phyloP scores from a whole-genome alignment of 305 asterid genomes.

The Solanum chacoense region DNA sequence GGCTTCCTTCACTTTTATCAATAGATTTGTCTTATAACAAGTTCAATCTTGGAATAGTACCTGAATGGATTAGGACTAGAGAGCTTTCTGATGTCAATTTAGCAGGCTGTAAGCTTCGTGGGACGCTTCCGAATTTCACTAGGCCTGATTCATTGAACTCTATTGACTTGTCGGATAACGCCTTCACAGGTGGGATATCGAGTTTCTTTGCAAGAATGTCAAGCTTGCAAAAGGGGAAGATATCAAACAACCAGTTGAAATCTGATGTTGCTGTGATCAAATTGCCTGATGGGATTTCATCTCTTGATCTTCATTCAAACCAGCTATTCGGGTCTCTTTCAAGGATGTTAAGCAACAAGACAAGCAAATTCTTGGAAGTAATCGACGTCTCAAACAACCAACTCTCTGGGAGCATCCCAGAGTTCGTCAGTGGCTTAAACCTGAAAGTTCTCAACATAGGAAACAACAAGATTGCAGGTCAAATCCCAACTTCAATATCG shows the following conservation, averaged over 20 bases:
- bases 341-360: constrained; percentile 28
- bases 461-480: constrained; percentile 64
- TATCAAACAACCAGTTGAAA: constrained; percentile 51
- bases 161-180: constrained; percentile 71
- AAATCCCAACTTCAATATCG: constrained; percentile 60
- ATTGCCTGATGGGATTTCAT: constrained; percentile 50
- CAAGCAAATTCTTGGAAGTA: constrained; percentile 49
- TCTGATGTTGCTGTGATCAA: constrained; percentile 48
- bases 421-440: constrained; percentile 24
- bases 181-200: constrained; percentile 49
- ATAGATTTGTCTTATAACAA: constrained; percentile 79
- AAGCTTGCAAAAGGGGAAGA: constrained; percentile 40
- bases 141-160: constrained; percentile 51
- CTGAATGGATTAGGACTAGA: constrained; percentile 61
- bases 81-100: constrained; percentile 57
- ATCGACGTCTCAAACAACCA: constrained; percentile 62
- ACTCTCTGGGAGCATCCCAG: constrained; percentile 64
- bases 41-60: constrained; percentile 46
- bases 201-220: constrained; percentile 44
- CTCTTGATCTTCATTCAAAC: constrained; percentile 66
- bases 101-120: constrained; percentile 69
- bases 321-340: constrained; percentile 56
- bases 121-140: constrained; percentile 65
- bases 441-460: constrained; percentile 54
- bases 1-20: constrained; percentile 52